These are phyloP conservation scores for Elsinoe fawcettii DNA, from an alignment of 2,329 filamentous ascomycete species.

Conservation along the genomic window DNA sequence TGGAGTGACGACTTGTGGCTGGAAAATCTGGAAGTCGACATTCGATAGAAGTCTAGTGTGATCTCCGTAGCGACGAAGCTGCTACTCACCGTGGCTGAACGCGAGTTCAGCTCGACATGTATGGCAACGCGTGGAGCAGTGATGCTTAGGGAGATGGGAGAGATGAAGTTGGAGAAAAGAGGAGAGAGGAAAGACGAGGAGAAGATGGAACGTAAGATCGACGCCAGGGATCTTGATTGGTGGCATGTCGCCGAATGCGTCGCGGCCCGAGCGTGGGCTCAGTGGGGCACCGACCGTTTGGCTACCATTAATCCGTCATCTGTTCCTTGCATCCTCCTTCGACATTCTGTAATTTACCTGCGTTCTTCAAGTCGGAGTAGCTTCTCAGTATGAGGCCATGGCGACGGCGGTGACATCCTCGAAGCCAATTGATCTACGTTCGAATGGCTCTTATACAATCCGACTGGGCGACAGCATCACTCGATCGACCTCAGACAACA, in stretches of 20 bases:
- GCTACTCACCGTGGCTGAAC: too few relatives aligned
- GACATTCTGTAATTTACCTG: neutral
- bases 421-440: slow-evolving; percentile 15
- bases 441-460: slow-evolving; percentile 13
- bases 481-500: neutral
- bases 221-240: neutral
- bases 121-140: neutral
- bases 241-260: neutral
- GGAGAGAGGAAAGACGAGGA: neutral
- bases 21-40: too few relatives aligned
- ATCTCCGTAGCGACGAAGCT: too few relatives aligned
- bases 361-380: neutral
- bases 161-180: neutral
- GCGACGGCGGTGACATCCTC: neutral
- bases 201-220: neutral
- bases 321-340: neutral
- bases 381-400: neutral
- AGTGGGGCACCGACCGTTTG: neutral
- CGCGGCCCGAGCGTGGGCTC: neutral
- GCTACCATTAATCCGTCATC: neutral
- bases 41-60: too few relatives aligned
- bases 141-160: neutral
- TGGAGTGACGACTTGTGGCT: too few relatives aligned
- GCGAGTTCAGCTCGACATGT: too few relatives aligned
- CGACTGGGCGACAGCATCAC: slow-evolving; percentile 14